Percentiles rank a stretch among this genome's conserved stretches.
Conservation (phyloP, 2,329 filamentous ascomycete species). For the Hypoxylon rubiginosum region DNA sequence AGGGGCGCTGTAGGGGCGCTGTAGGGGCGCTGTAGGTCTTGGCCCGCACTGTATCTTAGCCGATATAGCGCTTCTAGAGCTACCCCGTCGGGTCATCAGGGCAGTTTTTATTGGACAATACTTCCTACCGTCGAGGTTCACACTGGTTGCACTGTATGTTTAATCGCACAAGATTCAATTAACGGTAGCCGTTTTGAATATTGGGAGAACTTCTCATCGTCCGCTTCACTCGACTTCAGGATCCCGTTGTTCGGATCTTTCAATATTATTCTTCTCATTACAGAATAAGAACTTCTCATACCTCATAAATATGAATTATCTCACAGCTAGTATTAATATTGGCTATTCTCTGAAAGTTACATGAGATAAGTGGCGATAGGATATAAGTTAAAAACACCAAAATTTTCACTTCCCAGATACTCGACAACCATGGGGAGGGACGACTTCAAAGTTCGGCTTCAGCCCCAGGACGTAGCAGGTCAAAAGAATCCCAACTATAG, state of each 20-base stretch:
- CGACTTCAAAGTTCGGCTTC: slow-evolving; percentile 52
- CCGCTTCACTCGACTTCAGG: not conserved
- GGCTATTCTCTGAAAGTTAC: not conserved
- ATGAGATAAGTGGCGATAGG: not conserved
- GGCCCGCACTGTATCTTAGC: slow-evolving; percentile 13
- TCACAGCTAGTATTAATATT: not conserved
- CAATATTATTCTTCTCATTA: not conserved
- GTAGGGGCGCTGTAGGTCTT: not conserved
- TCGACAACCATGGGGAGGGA: slow-evolving; percentile 29
- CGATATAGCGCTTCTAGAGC: slow-evolving; percentile 7
- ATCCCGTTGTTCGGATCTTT: not conserved
- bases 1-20: too few species aligned
- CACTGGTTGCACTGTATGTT: slow-evolving; percentile 30
- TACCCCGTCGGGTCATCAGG: slow-evolving; percentile 3
- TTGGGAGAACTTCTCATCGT: slow-evolving; percentile 18
- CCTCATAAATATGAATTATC: not conserved
- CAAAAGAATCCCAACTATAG: slow-evolving; percentile 52
- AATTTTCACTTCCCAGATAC: not conserved
- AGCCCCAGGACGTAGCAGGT: slow-evolving; percentile 49
- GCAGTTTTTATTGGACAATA: slow-evolving; percentile 14
- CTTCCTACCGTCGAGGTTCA: not conserved
- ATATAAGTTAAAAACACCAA: slow-evolving; percentile 16
- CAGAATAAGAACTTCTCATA: not conserved
- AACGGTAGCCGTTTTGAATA: not conserved
- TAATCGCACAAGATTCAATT: slow-evolving; percentile 29